Base-by-base conservation (phyloP, 345 rosid species). In the Gossypium sturtianum region DNA sequence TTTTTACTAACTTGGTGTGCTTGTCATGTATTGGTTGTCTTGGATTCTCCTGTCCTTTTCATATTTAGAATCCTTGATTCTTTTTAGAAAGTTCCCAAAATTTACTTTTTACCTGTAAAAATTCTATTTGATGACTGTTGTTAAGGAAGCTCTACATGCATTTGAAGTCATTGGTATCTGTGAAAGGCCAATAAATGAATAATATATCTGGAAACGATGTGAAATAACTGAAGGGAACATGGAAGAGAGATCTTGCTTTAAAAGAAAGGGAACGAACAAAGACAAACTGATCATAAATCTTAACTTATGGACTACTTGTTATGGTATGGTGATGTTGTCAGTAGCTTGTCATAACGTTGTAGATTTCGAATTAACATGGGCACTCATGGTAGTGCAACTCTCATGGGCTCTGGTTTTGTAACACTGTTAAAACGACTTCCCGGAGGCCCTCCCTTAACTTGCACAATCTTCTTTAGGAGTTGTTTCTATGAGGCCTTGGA, bases 141-240 rank as follows among this genome's bases (percentile, higher is more conserved):
- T 62, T 77, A 49, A 34, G 83, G 29, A 54, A 62, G 34, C 44
- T 70, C 66, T 79, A 44, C 22, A 1, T 53, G 34, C 54, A 44
- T 61, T 25, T 43, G 20, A 74, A 48, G 75, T 45, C 29, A 29
- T 12, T 43, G 38, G 48, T 49, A 25, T 38, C 12, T 19, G 48
- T 34, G 49, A 53, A 74, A 49, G 72, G 44, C 5, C 17, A 25
- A 29, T 16, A 27, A 41, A 27, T 51, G 60, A 69, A n/a, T 17
- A 17, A 27, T 69, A 17, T 17, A 9, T 51, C 7, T 19, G 19
- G 45, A 69, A 69, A 27, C 52, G 10, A 69, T 51, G 59, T 25
- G 25, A 69, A 51, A 27, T 51, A 51, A 49, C 44, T 8, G 27
- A 70, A 70, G 45, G 51, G 59, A 16, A 29, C 12, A 29, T 41